Conservation (phyloP, 2,329 filamentous ascomycete species). For the Arachnopeziza araneosa region DNA sequence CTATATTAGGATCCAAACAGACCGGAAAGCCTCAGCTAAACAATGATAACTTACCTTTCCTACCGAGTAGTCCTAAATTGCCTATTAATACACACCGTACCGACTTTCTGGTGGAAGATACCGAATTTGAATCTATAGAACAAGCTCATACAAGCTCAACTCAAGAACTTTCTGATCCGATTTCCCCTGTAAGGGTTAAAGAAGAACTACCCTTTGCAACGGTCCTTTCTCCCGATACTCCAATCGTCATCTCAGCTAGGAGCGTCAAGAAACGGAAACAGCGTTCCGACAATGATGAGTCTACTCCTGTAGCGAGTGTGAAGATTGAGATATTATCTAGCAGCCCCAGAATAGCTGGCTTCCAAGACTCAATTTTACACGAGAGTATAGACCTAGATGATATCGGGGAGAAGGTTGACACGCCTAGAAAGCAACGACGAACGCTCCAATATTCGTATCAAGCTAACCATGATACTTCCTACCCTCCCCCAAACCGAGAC, state of each 20-base stretch:
- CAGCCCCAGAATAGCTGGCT: conserved; percentile 24
- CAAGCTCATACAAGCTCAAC: conserved; percentile 24
- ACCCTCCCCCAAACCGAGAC: neutral
- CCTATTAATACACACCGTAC: neutral
- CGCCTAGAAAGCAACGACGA: conserved; percentile 28
- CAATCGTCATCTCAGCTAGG: neutral
- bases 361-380: conserved; percentile 12
- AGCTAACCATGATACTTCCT: neutral
- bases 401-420: conserved; percentile 30
- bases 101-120: conserved; percentile 7
- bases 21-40: neutral
- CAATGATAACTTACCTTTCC: neutral
- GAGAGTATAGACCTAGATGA: conserved; percentile 34
- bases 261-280: conserved; percentile 25
- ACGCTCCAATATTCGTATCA: neutral
- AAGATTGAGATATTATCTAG: conserved; percentile 26
- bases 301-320: conserved; percentile 12
- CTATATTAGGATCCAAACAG: neutral
- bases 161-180: conserved; percentile 15
- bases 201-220: neutral
- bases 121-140: conserved; percentile 6
- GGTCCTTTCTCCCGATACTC: neutral
- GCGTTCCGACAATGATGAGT: neutral
- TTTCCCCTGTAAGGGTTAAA: neutral
- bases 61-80: neutral